Evolutionary conservation across 768 basidiomycete genomes (phyloP).

Genomic region (Tricholoma flavovirens): DNA sequence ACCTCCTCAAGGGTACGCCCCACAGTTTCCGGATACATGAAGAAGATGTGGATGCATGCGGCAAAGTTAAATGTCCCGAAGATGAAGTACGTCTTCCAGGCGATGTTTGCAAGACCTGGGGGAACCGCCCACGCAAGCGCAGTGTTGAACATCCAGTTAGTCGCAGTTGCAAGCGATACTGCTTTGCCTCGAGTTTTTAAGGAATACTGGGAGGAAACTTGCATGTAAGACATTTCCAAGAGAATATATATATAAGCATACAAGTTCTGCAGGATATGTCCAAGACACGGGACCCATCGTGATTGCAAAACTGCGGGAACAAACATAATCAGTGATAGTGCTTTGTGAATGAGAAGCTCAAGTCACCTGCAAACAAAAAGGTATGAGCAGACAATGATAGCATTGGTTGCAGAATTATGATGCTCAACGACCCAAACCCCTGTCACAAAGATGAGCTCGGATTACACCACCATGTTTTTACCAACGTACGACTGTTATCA

Average conservation of each 20-base stretch:
- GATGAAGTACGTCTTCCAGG: slow-evolving; percentile 73
- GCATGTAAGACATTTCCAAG: background rate
- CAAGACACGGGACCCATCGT: slow-evolving; percentile 76
- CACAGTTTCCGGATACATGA: slow-evolving; percentile 79
- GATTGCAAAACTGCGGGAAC: slow-evolving; percentile 47
- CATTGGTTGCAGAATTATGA: slow-evolving; percentile 54
- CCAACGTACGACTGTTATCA: slow-evolving; percentile 20
- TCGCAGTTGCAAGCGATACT: slow-evolving; percentile 46
- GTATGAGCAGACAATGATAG: slow-evolving; percentile 73
- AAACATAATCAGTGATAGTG: background rate
- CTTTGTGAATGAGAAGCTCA: background rate
- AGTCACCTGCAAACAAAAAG: slow-evolving; percentile 58
- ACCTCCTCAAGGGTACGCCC: slow-evolving; percentile 72
- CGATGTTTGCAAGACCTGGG: slow-evolving; percentile 59
- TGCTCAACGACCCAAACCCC: slow-evolving; percentile 48
- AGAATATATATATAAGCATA: slow-evolving; percentile 10
- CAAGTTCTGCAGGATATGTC: slow-evolving; percentile 68
- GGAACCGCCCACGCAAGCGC: slow-evolving; percentile 74
- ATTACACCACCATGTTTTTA: background rate
- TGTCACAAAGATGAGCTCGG: slow-evolving; percentile 3
- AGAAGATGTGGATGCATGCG: slow-evolving; percentile 63
- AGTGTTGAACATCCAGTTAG: slow-evolving; percentile 67
- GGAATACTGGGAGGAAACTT: slow-evolving; percentile 35
- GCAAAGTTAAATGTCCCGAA: slow-evolving; percentile 75
- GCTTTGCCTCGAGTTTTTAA: slow-evolving; percentile 60